A percentile compares a stretch with the other conserved stretches of the same genome.
phyloP scores from a whole-genome alignment of 116 monocot genomes.

The Phalaenopsis hybrid region DNA sequence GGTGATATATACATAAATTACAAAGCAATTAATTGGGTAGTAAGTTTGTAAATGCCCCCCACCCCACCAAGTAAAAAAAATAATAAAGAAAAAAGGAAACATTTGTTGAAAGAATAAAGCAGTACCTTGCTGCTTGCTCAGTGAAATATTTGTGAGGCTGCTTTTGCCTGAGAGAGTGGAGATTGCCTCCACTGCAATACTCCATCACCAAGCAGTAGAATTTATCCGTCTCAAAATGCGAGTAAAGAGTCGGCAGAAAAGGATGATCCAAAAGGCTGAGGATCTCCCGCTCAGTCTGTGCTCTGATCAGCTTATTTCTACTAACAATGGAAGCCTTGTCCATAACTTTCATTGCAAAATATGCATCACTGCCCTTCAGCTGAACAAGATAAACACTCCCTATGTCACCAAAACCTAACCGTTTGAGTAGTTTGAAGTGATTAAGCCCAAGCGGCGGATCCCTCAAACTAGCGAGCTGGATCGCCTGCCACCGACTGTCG shows the following conservation, averaged over 20 bases:
- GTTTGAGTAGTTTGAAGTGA: slow-evolving; percentile 21
- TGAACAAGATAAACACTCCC: slow-evolving; percentile 29
- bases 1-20: too few species aligned
- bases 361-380: slow-evolving; percentile 15
- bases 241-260: slow-evolving; percentile 22
- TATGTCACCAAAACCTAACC: slow-evolving; percentile 26
- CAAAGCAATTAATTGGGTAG: too few species aligned
- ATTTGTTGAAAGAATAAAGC: neutral
- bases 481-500: slow-evolving; percentile 18
- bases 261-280: slow-evolving; percentile 27
- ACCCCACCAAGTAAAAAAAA: neutral
- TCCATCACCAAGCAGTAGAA: slow-evolving; percentile 32
- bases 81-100: neutral
- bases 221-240: slow-evolving; percentile 24
- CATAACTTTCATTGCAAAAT: slow-evolving; percentile 34
- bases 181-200: slow-evolving; percentile 27
- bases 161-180: slow-evolving; percentile 25
- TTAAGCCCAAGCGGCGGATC: slow-evolving; percentile 24
- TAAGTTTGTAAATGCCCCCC: too few species aligned
- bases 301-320: slow-evolving; percentile 24
- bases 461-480: slow-evolving; percentile 15
- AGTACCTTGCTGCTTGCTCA: slow-evolving; percentile 23
- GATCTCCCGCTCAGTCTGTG: slow-evolving; percentile 25
- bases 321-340: slow-evolving; percentile 25
- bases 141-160: slow-evolving; percentile 23